Conservation (phyloP, 805 yeast genomes). For the Candida rishiriensis region DNA sequence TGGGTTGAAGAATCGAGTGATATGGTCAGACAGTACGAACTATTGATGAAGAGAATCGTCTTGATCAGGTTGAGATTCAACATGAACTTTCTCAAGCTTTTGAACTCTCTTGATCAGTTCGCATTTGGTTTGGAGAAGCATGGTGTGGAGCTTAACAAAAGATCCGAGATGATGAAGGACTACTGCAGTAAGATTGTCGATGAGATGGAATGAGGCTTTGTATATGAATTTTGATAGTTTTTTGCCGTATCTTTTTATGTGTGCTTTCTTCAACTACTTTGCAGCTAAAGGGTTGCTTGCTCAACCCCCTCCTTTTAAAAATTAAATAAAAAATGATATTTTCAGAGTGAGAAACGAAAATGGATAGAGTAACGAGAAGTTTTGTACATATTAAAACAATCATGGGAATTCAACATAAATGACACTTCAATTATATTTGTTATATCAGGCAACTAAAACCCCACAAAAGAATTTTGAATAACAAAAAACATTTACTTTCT, state of each 20-base stretch:
- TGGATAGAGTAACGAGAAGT: neutral
- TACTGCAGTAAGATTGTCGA: slow-evolving; percentile 37
- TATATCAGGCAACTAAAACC: neutral
- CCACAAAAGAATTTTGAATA: slow-evolving; percentile 4
- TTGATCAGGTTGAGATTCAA: slow-evolving; percentile 36
- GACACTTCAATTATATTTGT: neutral
- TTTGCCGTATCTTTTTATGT: no score
- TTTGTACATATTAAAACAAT: slow-evolving; percentile 5
- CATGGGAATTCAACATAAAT: slow-evolving; percentile 6
- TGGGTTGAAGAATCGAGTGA: slow-evolving; percentile 37
- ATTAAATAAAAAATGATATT: no score
- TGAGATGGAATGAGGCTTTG: slow-evolving; percentile 14
- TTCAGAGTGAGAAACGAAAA: no score
- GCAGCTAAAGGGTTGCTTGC: no score
- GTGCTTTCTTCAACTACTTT: no score
- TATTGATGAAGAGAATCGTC: slow-evolving; percentile 32
- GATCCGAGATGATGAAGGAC: slow-evolving; percentile 37
- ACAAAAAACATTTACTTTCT: slow-evolving; percentile 57
- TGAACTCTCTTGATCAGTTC: slow-evolving; percentile 17
- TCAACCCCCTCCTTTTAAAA: no score
- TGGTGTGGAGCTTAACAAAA: slow-evolving; percentile 31
- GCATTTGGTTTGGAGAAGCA: slow-evolving; percentile 17
- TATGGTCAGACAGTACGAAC: slow-evolving; percentile 30
- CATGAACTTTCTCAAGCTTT: slow-evolving; percentile 28
- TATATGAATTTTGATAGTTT: no score